Conservation (phyloP, 2,329 filamentous ascomycete genomes). For the Monosporascus sp. region DNA sequence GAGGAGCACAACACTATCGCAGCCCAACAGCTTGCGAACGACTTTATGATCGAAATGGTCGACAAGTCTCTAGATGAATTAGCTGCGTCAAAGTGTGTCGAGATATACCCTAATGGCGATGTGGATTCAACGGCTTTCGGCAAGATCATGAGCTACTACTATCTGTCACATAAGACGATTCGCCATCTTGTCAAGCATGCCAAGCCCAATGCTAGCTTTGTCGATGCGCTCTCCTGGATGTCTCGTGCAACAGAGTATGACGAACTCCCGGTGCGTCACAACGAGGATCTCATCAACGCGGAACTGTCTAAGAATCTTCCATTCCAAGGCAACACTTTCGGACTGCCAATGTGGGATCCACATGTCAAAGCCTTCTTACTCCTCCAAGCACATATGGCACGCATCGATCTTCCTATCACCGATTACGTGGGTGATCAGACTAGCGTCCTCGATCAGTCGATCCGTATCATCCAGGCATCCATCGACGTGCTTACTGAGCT, state of each 20-base stretch:
- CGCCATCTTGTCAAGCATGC: slow-evolving; percentile 74
- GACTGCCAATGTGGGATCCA: slow-evolving; percentile 93
- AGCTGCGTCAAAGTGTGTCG: slow-evolving; percentile 76
- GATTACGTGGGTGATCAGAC: slow-evolving; percentile 96
- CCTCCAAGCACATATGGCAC: slow-evolving; percentile 90
- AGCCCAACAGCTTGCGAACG: slow-evolving; percentile 83
- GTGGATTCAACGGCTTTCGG: slow-evolving; percentile 86
- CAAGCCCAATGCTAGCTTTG: slow-evolving; percentile 69
- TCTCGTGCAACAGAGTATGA: slow-evolving; percentile 92
- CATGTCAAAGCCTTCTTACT: slow-evolving; percentile 95
- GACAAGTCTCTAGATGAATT: slow-evolving; percentile 80
- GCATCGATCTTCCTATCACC: slow-evolving; percentile 85
- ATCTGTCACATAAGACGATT: slow-evolving; percentile 91
- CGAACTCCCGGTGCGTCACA: slow-evolving; percentile 94
- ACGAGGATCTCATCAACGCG: slow-evolving; percentile 94
- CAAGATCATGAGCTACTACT: slow-evolving; percentile 99
- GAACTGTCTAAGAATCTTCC: slow-evolving; percentile 81
- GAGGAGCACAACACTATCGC: slow-evolving; percentile 86
- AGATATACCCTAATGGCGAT: slow-evolving; percentile 78
- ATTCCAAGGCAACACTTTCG: slow-evolving; percentile 51
- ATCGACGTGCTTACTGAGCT: slow-evolving; percentile 92
- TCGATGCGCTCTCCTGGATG: slow-evolving; percentile 87
- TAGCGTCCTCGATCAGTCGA: slow-evolving; percentile 86
- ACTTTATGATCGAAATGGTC: slow-evolving; percentile 91
- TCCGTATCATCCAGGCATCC: slow-evolving; percentile 92